Evolutionary conservation across 306 rosid species (phyloP), one percentile per base, ranked within the genome.

Genomic region (Quercus parvula): DNA sequence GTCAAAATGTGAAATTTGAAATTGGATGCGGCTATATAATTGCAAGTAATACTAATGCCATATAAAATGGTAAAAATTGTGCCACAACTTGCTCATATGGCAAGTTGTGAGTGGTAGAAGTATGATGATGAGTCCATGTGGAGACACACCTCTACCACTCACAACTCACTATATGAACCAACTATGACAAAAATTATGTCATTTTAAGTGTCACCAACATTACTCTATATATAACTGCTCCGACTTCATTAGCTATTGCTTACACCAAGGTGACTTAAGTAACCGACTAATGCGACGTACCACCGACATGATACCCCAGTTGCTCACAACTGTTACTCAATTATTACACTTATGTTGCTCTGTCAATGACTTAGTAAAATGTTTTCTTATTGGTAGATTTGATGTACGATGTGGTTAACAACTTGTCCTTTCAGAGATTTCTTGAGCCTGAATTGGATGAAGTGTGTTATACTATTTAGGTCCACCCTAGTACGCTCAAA

Each of bases 261-360:
- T n/a, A 17, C 24, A 64, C 44, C 54, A 63, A 28, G 44, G 75
- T 87, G 85, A 82, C 86, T 80, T 80, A 73, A 85, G 81, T 81
- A 54, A 71, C 18, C 25, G 74, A 33, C 63, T 51, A 68, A 51
- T 61, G 76, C 86, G 85, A 84, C 83, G 77, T 27, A 67, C 71
- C 35, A 51, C 75, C 51, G 4, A 68, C 72, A 14, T 68, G 27
- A 14, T 9, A 4, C 52, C 51, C 27, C 2, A 5, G 27, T 68
- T 35, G 52, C 20, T 18, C 33, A 12, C 5, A 25, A 1, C 27
- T 61, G 54, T 49, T 2, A 12, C 17, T 49, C 54, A 49, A 49
- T 49, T 49, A 12, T 49, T 49, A 11, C 54, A 11, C 46, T 41
- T 12, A 24, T 27, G 15, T 11, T 24, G 67, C 33, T 61, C 24